Percentiles rank a stretch among this genome's conserved stretches.
Evolutionary conservation across 345 rosid species (phyloP).

Genomic region (Pseudoturritis turrita): DNA sequence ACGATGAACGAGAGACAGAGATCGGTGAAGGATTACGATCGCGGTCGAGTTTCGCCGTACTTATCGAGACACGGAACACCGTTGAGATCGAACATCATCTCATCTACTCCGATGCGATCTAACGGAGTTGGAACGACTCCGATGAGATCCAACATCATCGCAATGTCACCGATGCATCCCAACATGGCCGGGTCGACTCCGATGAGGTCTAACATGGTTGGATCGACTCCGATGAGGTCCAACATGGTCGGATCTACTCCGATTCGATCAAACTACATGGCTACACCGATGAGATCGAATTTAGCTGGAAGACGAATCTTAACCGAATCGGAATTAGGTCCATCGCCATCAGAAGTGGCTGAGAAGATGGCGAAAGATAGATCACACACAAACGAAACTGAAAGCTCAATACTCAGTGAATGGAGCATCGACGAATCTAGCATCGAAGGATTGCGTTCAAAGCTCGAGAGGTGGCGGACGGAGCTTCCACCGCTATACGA

Average conservation of each 20-base stretch:
- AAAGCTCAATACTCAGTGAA: slow-evolving; percentile 45
- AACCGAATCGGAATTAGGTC: slow-evolving; percentile 73
- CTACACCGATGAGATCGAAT: slow-evolving; percentile 27
- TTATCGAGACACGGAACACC: slow-evolving; percentile 34
- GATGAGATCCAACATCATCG: slow-evolving; percentile 15
- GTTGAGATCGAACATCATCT: slow-evolving; percentile 22
- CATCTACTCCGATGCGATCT: slow-evolving; percentile 24
- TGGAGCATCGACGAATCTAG: slow-evolving; percentile 55
- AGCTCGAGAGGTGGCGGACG: slow-evolving; percentile 73
- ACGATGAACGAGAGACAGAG: background rate
- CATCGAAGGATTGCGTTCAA: slow-evolving; percentile 74
- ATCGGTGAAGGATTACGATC: slow-evolving; percentile 8
- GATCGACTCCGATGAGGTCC: slow-evolving; percentile 12
- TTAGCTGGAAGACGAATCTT: slow-evolving; percentile 19
- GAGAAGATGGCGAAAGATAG: slow-evolving; percentile 40
- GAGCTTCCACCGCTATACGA: slow-evolving; percentile 70
- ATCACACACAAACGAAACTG: slow-evolving; percentile 31
- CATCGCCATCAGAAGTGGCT: slow-evolving; percentile 85
- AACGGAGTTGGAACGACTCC: slow-evolving; percentile 18
- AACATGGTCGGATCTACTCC: slow-evolving; percentile 28
- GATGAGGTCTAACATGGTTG: background rate
- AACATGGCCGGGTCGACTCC: slow-evolving; percentile 8
- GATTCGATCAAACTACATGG: slow-evolving; percentile 8
- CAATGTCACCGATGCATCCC: slow-evolving; percentile 18
- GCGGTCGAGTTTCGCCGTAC: slow-evolving; percentile 15